These are phyloP conservation scores for Acanthamoeba culbertsoni DNA, from an alignment of 208 protist genomes.

Conservation along the genomic window DNA sequence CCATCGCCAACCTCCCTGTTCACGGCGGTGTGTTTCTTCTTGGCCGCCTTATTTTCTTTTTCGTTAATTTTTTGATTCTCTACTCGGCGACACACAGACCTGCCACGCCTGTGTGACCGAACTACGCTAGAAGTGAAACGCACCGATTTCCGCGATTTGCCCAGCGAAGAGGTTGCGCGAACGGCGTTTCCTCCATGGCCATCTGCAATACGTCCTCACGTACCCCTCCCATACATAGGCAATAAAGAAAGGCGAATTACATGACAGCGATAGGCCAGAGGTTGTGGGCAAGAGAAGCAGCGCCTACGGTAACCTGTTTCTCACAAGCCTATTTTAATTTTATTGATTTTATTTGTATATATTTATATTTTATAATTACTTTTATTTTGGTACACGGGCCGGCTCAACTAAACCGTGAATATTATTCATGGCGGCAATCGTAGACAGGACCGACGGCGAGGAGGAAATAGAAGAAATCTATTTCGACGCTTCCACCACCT, in stretches of 20 bases:
- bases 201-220: neutral
- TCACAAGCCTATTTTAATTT: neutral
- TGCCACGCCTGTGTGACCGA: neutral
- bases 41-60: neutral
- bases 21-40: neutral
- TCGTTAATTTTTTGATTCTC: neutral
- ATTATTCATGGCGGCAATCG: neutral
- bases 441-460: neutral
- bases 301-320: neutral
- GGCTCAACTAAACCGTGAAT: neutral
- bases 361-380: neutral
- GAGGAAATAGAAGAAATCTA: constrained; percentile 19
- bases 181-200: neutral
- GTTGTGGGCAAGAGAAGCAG: neutral
- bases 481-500: neutral
- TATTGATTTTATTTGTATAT: neutral
- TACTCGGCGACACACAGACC: neutral
- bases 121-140: constrained; percentile 5
- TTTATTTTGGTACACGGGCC: neutral
- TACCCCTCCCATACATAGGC: neutral
- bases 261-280: neutral
- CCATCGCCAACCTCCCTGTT: neutral
- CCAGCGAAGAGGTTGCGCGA: neutral
- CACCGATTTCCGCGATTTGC: neutral
- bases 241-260: neutral